Evolutionary conservation across 73 alveolate genomes (phyloP), one percentile per base, ranked within the genome.

Genomic region (Stentor roeselii): DNA sequence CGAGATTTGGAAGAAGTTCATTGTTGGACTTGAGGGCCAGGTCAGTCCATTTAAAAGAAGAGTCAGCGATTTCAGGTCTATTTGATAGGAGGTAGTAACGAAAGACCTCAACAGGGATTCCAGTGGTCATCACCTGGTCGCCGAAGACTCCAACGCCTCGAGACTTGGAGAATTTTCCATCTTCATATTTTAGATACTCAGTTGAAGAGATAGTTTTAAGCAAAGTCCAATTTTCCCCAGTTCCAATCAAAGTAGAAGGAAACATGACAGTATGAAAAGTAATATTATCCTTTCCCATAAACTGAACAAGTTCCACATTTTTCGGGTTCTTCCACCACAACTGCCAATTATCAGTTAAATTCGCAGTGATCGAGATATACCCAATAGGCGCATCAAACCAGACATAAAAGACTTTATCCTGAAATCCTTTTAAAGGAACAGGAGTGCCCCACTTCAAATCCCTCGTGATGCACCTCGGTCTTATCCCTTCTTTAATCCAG

Each of bases 361-460:
- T 91, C 60, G 98, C 99, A 4, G 99, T 97, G 82, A 97, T 97
- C 59, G 98, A 92, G 59, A 96, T 75, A 88, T 97, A 97, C 42
- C 99, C 99, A 78, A 97, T 97, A 14, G 99, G 99, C 0, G 99
- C 99, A 92, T 97, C 99, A 88, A 97, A 97, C 99, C 99, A 97
- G 3, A 97, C 99, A 89, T 97, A 97, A 90, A 97, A 94, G 42
- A 97, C 99, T 88, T 97, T 97, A 83, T 96, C 87, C 60, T 90
- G 91, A 74, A 88, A 97, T 36, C 89, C 98, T 82, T 93, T 97
- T 3, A 94, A 89, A 21, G 99, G 99, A 35, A 97, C 98, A 60
- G 98, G 97, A 31, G 97, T 94, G 42, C 99, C 99, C 99, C 99
- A 97, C 89, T 93, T 95, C 82, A 97, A 86, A 91, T 97, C 99